Conservation (phyloP, 2,329 filamentous ascomycete species). For the Aspergillus udagawae region DNA sequence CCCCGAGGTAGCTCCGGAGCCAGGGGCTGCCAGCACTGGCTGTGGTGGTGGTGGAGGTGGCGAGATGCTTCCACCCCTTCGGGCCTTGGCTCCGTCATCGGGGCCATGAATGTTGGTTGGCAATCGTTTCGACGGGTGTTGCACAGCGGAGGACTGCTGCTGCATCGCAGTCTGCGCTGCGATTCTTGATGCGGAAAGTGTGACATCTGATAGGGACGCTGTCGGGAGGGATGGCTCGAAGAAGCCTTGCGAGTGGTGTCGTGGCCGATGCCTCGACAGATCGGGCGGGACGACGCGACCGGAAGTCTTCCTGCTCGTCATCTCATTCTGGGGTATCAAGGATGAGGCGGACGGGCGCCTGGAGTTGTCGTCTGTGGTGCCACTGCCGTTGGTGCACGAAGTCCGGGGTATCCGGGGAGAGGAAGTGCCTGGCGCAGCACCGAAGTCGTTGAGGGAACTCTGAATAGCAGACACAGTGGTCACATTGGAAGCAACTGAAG, state of each 20-base stretch:
- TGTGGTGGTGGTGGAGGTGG: constrained; percentile 29
- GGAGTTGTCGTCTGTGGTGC: constrained; percentile 30
- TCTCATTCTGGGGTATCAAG: constrained; percentile 38
- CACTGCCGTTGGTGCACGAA: constrained; percentile 29
- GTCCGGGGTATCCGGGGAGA: constrained; percentile 25
- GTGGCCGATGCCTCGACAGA: constrained; percentile 39
- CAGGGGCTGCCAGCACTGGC: constrained; percentile 19
- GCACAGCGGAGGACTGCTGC: constrained; percentile 35
- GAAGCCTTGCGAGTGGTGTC: constrained; percentile 62
- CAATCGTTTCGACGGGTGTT: constrained; percentile 51
- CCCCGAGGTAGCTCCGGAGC: constrained; percentile 18
- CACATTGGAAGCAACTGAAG: constrained; percentile 41
- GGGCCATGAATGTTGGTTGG: constrained; percentile 45
- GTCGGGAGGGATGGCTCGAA: constrained; percentile 62
- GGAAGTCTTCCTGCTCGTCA: constrained; percentile 34
- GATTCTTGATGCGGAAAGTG: constrained; percentile 58
- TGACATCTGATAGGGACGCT: constrained; percentile 44
- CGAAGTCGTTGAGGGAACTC: constrained; percentile 33
- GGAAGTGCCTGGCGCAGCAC: constrained; percentile 14
- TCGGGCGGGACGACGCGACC: constrained; percentile 35
- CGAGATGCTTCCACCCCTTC: constrained; percentile 33
- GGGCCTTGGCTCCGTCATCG: constrained; percentile 28
- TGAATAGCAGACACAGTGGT: constrained; percentile 42
- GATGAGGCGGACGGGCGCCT: constrained; percentile 29
- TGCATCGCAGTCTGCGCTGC: constrained; percentile 65